Base-by-base conservation (phyloP, 2,329 filamentous ascomycete species). In the Exophiala phaeomuriformis region DNA sequence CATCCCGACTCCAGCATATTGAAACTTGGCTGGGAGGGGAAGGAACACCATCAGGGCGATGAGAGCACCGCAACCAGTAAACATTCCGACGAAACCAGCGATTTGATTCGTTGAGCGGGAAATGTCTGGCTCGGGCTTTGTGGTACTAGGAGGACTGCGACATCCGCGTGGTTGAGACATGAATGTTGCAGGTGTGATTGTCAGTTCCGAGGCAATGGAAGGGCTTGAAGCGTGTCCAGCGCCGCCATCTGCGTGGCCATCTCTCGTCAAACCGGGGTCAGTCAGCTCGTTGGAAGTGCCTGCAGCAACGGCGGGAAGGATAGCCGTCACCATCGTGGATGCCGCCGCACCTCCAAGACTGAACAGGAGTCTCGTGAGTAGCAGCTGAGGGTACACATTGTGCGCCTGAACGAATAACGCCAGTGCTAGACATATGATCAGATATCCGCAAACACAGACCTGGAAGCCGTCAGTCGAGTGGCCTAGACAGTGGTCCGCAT, bases 241-340 rank as follows among this genome's bases (percentile, higher is more conserved):
- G 12, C 31, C n/a, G 12, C 39, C 49, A n/a, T 30, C 31, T 6
- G 29, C 30, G 28, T 50, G 53, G 9, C 36, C 31, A 1, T 37
- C 47, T 10, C 56, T 51, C 3, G 51, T 31, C 6, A 35, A 43
- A 10, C 40, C 36, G 7, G 33, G 4, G 2, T 68, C 39, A 50
- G 49, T 37, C 61, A 30, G 64, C 59, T 2, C 58, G 30, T 39
- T 61, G 64, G 32, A 42, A 8, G 37, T 5, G 37, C 47, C 36
- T 19, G 64, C 51, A 32, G 47, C 53, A 70, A 86, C 82, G 30
- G 77, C 84, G 1, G 93, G 93, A 28, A 98, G 76, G 43, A 95
- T 89, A 2, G 93, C 93, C 5, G 93, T 97, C 19, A 98, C 93
- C 93, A 98, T 98, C 1, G 93, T 97, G 9, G 90, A 90, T 77